Conservation (phyloP, 2,329 filamentous ascomycete genomes). For the Podosphaera xanthii region DNA sequence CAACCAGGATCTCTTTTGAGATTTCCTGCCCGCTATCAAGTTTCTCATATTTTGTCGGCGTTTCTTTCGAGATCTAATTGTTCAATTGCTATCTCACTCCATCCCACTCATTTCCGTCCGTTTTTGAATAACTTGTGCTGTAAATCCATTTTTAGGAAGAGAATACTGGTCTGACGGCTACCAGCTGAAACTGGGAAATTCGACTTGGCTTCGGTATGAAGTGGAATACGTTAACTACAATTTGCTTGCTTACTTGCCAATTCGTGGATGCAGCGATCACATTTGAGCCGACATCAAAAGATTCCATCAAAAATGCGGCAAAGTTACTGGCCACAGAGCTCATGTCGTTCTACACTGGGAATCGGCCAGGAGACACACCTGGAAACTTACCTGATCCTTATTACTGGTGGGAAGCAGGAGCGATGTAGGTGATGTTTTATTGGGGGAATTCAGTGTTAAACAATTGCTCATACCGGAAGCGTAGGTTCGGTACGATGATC, state of each 20-base stretch:
- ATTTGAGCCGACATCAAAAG: background rate
- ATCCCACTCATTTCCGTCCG: background rate
- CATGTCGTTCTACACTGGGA: slow-evolving; percentile 2
- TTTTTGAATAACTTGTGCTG: background rate
- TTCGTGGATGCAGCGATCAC: background rate
- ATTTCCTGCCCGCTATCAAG: background rate
- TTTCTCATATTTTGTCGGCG: background rate
- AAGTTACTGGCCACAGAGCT: slow-evolving; percentile 1
- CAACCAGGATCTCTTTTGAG: background rate
- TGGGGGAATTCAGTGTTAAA: slow-evolving; percentile 42
- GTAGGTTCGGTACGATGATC: slow-evolving; percentile 43
- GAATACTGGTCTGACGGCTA: background rate
- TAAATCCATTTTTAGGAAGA: background rate
- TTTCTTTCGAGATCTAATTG: background rate
- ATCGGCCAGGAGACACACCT: slow-evolving; percentile 22
- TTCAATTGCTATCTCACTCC: background rate
- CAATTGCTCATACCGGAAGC: background rate
- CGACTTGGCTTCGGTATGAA: background rate
- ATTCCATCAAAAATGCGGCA: slow-evolving; percentile 3
- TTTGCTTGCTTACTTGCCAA: background rate
- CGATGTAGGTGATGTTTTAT: slow-evolving; percentile 29
- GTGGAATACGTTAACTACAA: background rate
- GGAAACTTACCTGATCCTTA: slow-evolving; percentile 24
- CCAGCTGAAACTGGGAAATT: background rate
- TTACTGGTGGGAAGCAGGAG: slow-evolving; percentile 35